Evolutionary conservation across 192 early-diverging fungal genomes (phyloP).

Genomic region (Rhizophagus sp.): DNA sequence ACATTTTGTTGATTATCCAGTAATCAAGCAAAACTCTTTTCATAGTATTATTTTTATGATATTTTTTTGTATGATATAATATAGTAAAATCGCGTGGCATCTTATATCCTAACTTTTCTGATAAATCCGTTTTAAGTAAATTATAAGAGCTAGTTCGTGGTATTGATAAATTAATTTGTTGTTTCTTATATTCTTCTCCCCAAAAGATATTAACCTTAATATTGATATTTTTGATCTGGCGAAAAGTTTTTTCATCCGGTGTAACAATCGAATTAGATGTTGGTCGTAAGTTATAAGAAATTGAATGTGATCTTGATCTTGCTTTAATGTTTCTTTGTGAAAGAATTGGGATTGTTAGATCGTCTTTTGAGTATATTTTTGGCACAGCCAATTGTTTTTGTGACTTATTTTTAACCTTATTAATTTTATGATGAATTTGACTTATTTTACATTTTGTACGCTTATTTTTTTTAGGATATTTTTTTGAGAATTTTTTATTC

Average conservation of each 20-base stretch:
- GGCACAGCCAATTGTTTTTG: background rate
- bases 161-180: background rate
- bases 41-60: background rate
- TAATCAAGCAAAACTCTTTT: background rate
- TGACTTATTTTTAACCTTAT: no score
- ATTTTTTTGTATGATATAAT: background rate
- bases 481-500: no score
- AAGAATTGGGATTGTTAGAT: background rate
- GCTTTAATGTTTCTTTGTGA: background rate
- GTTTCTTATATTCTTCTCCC: background rate
- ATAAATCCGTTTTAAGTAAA: background rate
- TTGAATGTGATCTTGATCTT: background rate
- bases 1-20: background rate
- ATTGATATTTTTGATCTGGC: background rate
- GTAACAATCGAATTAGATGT: background rate
- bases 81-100: background rate
- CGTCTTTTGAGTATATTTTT: background rate
- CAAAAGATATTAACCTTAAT: background rate
- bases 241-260: background rate
- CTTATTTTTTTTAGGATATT: no score
- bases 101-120: background rate
- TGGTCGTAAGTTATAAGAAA: background rate
- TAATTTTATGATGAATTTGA: no score
- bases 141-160: background rate
- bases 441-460: no score